Base-by-base conservation (phyloP, 768 basidiomycete species). In the Clavaria fumosa region DNA sequence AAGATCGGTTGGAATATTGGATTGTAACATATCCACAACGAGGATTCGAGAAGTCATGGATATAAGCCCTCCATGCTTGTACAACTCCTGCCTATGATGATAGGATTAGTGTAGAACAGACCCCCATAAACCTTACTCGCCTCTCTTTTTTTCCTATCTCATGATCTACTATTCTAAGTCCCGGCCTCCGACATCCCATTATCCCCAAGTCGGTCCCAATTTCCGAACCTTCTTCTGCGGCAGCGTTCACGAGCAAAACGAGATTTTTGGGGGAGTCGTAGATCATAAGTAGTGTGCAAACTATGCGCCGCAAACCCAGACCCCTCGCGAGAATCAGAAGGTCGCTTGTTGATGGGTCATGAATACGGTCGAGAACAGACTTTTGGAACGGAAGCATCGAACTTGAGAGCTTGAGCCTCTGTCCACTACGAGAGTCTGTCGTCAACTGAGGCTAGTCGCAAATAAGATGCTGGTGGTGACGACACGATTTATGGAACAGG, bases 41-140 rank as follows among this genome's bases (percentile, higher is more conserved):
- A 97, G 63, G 46, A 99, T 97, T 14, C 86, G 76, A 18, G 86
- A 90, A 0, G 95, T 97, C 21, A 96, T 79, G 5, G 85, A 85
- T 34, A 97, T 68, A 1, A 97, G 62, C 4, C 91, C 91, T 3
- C 93, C 93, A 41, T 70, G 68, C 43, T 79, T 78, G 61, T 96
- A 96, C 37, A 96, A 55, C 27, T 72, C 71, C 58, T 88, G 80
- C 49, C 90, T 86, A 58, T 24, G 11, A 19, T n/a, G 22, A 34
- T 27, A 36, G 23, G 20, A 23, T 45, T n/a, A 39, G 24, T 7
- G n/a, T n/a, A n/a, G n/a, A 37, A 15, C 31, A 21, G 23, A 24
- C 31, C n/a, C 12, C 20, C 23, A 5, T 15, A 20, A 23, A 23
- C 23, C 5, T 15, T 19, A 55, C 72, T 32, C 34, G 83, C 88